Evolutionary conservation across 805 yeast genomes (phyloP).

Genomic region (Maudiozyma barnettii): DNA sequence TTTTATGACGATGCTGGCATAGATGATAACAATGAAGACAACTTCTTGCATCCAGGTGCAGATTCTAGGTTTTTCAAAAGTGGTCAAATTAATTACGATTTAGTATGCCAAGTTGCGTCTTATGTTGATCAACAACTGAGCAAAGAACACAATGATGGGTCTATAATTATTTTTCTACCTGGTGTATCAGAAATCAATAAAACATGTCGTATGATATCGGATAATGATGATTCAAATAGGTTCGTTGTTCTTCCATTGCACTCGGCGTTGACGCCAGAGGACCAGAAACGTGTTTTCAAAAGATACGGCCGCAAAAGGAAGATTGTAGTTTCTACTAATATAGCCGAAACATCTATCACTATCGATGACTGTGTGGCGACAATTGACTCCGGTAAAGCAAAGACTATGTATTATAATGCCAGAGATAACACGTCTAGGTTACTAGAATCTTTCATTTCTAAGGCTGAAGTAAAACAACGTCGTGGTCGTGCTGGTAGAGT

Average conservation of each 20-base stretch:
- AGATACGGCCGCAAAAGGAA: constrained; percentile 54
- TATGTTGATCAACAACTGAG: constrained; percentile 43
- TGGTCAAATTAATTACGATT: constrained; percentile 67
- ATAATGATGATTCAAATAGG: constrained; percentile 6
- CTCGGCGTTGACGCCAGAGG: constrained; percentile 75
- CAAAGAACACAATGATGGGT: constrained; percentile 43
- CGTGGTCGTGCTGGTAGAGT: constrained; percentile 99
- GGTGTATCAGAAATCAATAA: constrained; percentile 82
- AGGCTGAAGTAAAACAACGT: constrained; percentile 83
- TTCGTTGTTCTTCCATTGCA: constrained; percentile 66
- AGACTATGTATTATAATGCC: constrained; percentile 64
- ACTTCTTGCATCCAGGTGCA: constrained; percentile 45
- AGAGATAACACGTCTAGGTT: constrained; percentile 58
- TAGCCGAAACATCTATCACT: constrained; percentile 95
- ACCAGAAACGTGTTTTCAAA: constrained; percentile 69
- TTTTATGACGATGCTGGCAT: constrained; percentile 17
- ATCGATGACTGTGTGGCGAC: constrained; percentile 92
- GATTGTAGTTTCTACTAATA: constrained; percentile 81
- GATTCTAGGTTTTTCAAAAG: constrained; percentile 54
- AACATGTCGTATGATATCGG: constrained; percentile 32
- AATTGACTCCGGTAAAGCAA: constrained; percentile 79
- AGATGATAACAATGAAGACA: constrained; percentile 24
- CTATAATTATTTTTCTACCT: constrained; percentile 77
- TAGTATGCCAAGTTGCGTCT: constrained; percentile 48
- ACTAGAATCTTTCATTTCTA: constrained; percentile 77